Conservation (phyloP, 2,329 filamentous ascomycete genomes). For the Phaeosphaeriaceae sp. region DNA sequence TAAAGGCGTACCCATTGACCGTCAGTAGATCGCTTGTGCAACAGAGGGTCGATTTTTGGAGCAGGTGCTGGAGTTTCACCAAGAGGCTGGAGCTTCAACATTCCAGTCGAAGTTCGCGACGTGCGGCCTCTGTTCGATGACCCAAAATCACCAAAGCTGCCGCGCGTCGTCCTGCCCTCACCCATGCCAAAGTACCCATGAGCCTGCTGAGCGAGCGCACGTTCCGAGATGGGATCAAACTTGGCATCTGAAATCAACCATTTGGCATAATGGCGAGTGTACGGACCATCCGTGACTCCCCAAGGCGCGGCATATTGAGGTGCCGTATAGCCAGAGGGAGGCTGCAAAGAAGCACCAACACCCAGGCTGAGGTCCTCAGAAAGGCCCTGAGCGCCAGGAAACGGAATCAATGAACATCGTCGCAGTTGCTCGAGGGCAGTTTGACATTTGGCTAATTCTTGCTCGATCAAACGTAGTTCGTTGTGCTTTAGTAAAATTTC, state of each 20-base stretch:
- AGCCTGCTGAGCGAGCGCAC: slow-evolving; percentile 42
- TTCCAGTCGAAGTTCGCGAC: slow-evolving; percentile 63
- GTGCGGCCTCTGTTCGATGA: slow-evolving; percentile 60
- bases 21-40: slow-evolving; percentile 82
- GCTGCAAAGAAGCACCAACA: slow-evolving; percentile 71
- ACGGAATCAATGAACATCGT: slow-evolving; percentile 90
- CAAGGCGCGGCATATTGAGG: slow-evolving; percentile 85
- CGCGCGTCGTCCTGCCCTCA: slow-evolving; percentile 81
- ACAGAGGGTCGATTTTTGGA: slow-evolving; percentile 78
- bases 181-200: slow-evolving; percentile 45
- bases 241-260: slow-evolving; percentile 90
- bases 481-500: slow-evolving; percentile 95
- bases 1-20: slow-evolving; percentile 87
- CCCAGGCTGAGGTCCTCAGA: slow-evolving; percentile 75
- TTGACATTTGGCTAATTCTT: slow-evolving; percentile 96
- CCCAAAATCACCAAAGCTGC: slow-evolving; percentile 67
- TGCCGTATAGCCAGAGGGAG: slow-evolving; percentile 66
- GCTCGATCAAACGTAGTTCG: slow-evolving; percentile 91
- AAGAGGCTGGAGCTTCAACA: slow-evolving; percentile 50
- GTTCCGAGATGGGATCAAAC: slow-evolving; percentile 68
- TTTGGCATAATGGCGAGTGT: slow-evolving; percentile 90
- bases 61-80: slow-evolving; percentile 51
- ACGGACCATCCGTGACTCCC: slow-evolving; percentile 89
- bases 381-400: slow-evolving; percentile 73
- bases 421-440: slow-evolving; percentile 91